A percentile compares a stretch with the other conserved stretches of the same genome.
phyloP scores from a whole-genome alignment of 176 grass and related monocot species.

The Bolboschoenus planiculmis region DNA sequence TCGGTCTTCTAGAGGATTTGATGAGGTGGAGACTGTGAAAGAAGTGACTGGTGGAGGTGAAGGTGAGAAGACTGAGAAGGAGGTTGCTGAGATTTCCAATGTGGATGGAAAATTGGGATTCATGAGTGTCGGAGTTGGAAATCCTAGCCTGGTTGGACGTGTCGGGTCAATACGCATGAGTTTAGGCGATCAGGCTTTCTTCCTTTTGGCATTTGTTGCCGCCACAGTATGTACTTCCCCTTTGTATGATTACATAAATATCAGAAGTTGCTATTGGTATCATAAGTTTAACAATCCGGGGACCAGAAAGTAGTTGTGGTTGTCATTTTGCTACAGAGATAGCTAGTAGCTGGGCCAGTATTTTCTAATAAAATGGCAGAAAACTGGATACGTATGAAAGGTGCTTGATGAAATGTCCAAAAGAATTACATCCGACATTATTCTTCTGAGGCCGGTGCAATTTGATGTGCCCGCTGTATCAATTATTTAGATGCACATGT shows the following conservation, averaged over 20 bases:
- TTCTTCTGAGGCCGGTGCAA: neutral
- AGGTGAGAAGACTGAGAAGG: neutral
- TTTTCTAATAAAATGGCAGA: neutral
- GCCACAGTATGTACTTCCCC: slow-evolving; percentile 27
- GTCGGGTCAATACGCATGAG: slow-evolving; percentile 30
- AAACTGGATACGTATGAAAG: neutral
- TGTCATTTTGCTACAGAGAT: neutral
- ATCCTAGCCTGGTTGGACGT: slow-evolving; percentile 6
- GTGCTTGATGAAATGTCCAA: neutral
- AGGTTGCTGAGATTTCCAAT: neutral
- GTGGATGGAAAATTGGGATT: neutral
- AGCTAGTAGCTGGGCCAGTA: neutral
- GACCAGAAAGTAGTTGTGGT: neutral
- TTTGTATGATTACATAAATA: neutral
- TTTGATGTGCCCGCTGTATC: neutral
- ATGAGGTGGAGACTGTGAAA: neutral
- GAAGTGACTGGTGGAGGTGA: neutral
- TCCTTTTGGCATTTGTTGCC: slow-evolving; percentile 44
- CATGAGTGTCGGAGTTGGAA: slow-evolving; percentile 35
- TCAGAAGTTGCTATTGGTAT: neutral
- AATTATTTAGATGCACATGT: neutral
- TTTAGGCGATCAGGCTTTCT: slow-evolving; percentile 58
- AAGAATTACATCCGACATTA: neutral
- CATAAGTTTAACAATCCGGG: neutral
- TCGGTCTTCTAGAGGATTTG: neutral